These are phyloP conservation scores for Saturnispora kantuleensis DNA, from an alignment of 805 yeast genomes.

Conservation along the genomic window DNA sequence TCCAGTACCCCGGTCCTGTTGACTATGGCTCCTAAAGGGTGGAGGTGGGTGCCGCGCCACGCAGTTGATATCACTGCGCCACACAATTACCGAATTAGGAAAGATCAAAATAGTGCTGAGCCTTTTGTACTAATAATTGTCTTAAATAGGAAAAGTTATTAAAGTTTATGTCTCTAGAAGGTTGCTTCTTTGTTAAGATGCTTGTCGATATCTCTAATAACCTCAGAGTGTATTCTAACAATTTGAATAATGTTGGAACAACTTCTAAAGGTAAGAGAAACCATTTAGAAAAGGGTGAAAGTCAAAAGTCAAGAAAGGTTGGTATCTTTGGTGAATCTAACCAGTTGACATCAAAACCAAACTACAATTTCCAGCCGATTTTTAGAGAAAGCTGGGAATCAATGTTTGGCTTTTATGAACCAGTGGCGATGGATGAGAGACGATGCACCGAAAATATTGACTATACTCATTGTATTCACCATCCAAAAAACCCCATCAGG, in stretches of 20 bases:
- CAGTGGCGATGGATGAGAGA: neutral
- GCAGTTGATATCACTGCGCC: too few species aligned
- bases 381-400: constrained; percentile 5
- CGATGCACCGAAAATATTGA: constrained; percentile 10
- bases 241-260: too few species aligned
- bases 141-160: neutral
- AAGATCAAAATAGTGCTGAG: neutral
- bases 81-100: neutral
- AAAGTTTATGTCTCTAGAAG: neutral
- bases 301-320: neutral
- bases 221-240: neutral
- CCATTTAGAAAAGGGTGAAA: neutral
- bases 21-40: too few species aligned
- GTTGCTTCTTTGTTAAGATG: constrained; percentile 2
- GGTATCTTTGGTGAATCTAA: neutral
- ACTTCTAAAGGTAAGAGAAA: too few species aligned
- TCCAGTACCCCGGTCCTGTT: too few species aligned
- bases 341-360: constrained; percentile 10
- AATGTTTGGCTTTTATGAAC: constrained; percentile 12
- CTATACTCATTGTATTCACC: constrained; percentile 7
- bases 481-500: constrained; percentile 10
- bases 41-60: too few species aligned
- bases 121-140: neutral
- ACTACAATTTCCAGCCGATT: constrained; percentile 10
- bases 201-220: constrained; percentile 14